A percentile compares a stretch with the other conserved stretches of the same genome.
These are phyloP conservation scores for Kwoniella shivajii DNA, from an alignment of 1,284 basidiomycete genomes.

Conservation along the genomic window DNA sequence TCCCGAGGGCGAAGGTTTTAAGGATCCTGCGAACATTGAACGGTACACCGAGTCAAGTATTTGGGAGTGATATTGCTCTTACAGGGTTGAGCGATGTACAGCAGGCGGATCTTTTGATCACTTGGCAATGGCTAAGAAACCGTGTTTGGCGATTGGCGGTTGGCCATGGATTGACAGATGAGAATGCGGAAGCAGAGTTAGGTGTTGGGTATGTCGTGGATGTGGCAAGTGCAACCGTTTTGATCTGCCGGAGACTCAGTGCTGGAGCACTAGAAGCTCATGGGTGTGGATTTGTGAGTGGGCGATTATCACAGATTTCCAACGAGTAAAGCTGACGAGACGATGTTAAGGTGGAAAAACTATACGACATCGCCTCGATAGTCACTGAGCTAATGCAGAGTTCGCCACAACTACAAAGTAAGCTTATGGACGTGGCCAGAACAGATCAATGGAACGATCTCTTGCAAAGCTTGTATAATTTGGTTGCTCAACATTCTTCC, in stretches of 20 bases:
- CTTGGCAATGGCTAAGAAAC: constrained; percentile 43
- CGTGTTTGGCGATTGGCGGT: constrained; percentile 32
- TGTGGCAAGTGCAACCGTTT: constrained; percentile 26
- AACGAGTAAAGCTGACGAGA: background rate
- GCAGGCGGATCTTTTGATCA: constrained; percentile 38
- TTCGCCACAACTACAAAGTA: background rate
- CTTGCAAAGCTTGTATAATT: constrained; percentile 6
- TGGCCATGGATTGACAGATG: constrained; percentile 25
- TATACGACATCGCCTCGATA: constrained; percentile 34
- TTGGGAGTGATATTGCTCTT: constrained; percentile 20
- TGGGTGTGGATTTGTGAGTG: constrained; percentile 37
- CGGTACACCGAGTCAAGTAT: constrained; percentile 25
- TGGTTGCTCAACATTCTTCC: constrained; percentile 17
- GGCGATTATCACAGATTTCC: background rate
- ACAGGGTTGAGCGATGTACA: constrained; percentile 27
- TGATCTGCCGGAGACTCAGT: constrained; percentile 27
- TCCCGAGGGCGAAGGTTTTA: constrained; percentile 15
- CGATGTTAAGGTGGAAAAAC: constrained; percentile 27
- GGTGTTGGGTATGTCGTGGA: constrained; percentile 30
- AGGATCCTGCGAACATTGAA: constrained; percentile 16
- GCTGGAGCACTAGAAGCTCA: constrained; percentile 33
- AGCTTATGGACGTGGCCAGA: background rate
- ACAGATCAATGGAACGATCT: constrained; percentile 2
- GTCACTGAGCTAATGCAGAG: constrained; percentile 20
- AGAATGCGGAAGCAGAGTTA: constrained; percentile 20